These are phyloP conservation scores for Carex scoparia DNA, from an alignment of 176 grass and related monocot genomes.

Conservation along the genomic window DNA sequence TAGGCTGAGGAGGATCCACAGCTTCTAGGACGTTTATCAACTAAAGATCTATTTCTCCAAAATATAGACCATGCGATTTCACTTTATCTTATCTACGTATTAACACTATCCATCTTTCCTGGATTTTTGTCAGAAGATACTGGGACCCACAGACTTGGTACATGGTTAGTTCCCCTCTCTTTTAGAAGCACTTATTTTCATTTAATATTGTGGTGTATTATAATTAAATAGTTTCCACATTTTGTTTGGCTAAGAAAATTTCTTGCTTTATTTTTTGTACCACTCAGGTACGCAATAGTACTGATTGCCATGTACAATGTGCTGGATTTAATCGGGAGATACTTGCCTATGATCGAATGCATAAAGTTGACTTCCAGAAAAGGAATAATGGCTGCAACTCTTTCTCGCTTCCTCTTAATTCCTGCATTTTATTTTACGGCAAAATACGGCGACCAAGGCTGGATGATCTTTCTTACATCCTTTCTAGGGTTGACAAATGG, in stretches of 20 bases:
- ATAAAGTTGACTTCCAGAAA: constrained; percentile 52
- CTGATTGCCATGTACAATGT: constrained; percentile 59
- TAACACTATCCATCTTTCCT: constrained; percentile 71
- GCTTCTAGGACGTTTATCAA: constrained; percentile 37
- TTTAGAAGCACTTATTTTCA: neutral
- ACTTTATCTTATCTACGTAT: constrained; percentile 47
- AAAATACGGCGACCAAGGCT: constrained; percentile 59
- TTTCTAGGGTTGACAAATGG: constrained; percentile 53
- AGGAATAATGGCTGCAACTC: constrained; percentile 26
- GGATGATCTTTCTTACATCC: constrained; percentile 59
- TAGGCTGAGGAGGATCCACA: constrained; percentile 44
- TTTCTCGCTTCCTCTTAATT: constrained; percentile 49
- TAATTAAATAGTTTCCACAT: neutral
- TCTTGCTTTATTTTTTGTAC: neutral
- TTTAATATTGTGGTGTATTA: neutral
- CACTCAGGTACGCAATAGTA: constrained; percentile 52
- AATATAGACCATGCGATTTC: constrained; percentile 57
- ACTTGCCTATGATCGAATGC: constrained; percentile 44
- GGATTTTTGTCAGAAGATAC: constrained; percentile 79
- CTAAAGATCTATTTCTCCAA: constrained; percentile 37
- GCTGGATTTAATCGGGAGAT: constrained; percentile 66
- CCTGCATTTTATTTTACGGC: constrained; percentile 68
- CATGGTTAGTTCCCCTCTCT: constrained; percentile 38
- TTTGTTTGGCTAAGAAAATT: neutral
- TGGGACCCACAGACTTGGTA: constrained; percentile 58